Percentiles rank a stretch among this genome's conserved stretches.
These are phyloP conservation scores for Proliferodiscus dingleyae DNA, from an alignment of 2,329 filamentous ascomycete genomes.

Conservation along the genomic window DNA sequence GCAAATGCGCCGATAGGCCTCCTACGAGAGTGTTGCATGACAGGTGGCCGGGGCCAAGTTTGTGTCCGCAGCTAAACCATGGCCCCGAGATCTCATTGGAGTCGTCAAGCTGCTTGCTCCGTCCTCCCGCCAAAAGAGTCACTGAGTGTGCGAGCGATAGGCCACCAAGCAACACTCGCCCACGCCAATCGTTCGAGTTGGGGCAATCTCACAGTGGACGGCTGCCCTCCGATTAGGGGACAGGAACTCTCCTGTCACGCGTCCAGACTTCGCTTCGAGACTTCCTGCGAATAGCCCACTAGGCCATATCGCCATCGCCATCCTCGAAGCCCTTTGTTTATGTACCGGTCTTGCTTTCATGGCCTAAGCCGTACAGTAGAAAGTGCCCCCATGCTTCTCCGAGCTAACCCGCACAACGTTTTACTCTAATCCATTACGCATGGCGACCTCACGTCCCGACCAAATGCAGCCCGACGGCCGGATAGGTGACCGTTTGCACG, in stretches of 20 bases:
- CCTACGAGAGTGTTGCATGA: constrained; percentile 19
- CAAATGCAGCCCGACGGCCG: constrained; percentile 10
- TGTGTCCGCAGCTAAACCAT: constrained; percentile 13
- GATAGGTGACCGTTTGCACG: constrained; percentile 13
- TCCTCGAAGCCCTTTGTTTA: background rate
- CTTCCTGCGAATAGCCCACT: background rate
- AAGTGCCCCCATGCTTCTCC: constrained; percentile 15
- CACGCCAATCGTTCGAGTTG: constrained; percentile 26
- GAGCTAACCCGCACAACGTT: constrained; percentile 4
- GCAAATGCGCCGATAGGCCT: constrained; percentile 22
- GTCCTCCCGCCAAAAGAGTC: constrained; percentile 16
- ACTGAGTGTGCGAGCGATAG: constrained; percentile 16
- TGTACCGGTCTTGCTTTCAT: constrained; percentile 6
- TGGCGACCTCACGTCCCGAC: constrained; percentile 10
- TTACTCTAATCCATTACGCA: constrained; percentile 5
- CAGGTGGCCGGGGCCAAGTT: constrained; percentile 20
- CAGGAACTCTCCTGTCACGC: constrained; percentile 14
- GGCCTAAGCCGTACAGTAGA: constrained; percentile 5
- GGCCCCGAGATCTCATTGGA: constrained; percentile 14
- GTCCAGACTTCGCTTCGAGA: background rate
- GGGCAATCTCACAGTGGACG: constrained; percentile 20
- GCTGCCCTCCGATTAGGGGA: constrained; percentile 3
- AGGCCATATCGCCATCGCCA: too few species aligned
- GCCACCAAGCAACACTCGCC: constrained; percentile 12
- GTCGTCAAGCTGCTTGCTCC: constrained; percentile 9